Conservation (phyloP, 2,329 filamentous ascomycete species). For the Rutstroemia sydowiana region DNA sequence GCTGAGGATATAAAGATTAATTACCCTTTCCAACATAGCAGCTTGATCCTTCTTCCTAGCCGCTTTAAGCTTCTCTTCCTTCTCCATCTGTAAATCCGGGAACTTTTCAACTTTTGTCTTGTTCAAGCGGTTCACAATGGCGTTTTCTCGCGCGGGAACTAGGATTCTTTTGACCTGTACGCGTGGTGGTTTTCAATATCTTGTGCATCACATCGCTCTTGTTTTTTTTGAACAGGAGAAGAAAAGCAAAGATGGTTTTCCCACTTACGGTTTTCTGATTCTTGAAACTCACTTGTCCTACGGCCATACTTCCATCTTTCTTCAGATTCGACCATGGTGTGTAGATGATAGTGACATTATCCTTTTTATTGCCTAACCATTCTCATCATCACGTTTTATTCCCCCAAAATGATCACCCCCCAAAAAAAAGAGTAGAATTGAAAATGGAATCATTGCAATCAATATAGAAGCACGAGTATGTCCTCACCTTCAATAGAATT, state of each 20-base stretch:
- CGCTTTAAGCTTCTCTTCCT: conserved; percentile 66
- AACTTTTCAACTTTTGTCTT: conserved; percentile 89
- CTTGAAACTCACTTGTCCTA: conserved; percentile 91
- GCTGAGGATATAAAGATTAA: too few relatives aligned
- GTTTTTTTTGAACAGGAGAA: too few relatives aligned
- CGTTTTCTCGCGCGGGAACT: conserved; percentile 74
- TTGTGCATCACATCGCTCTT: too few relatives aligned
- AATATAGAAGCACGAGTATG: neutral
- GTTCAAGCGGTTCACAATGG: conserved; percentile 93
- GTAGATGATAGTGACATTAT: conserved; percentile 94
- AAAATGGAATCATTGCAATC: too few relatives aligned
- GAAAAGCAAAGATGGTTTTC: neutral
- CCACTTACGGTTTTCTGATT: conserved; percentile 61
- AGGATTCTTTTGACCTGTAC: conserved; percentile 69
- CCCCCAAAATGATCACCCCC: too few relatives aligned
- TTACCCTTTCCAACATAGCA: conserved; percentile 52
- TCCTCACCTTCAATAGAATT: conserved; percentile 80
- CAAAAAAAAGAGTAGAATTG: too few relatives aligned
- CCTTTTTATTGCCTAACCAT: conserved; percentile 83
- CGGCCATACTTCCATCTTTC: conserved; percentile 93
- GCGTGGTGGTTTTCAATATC: neutral
- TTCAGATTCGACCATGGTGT: conserved; percentile 95
- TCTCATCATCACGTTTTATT: neutral
- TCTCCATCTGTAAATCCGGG: conserved; percentile 76
- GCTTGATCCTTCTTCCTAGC: conserved; percentile 66